Base-by-base conservation (phyloP, 208 protist species). In the Trypanosoma avium region DNA sequence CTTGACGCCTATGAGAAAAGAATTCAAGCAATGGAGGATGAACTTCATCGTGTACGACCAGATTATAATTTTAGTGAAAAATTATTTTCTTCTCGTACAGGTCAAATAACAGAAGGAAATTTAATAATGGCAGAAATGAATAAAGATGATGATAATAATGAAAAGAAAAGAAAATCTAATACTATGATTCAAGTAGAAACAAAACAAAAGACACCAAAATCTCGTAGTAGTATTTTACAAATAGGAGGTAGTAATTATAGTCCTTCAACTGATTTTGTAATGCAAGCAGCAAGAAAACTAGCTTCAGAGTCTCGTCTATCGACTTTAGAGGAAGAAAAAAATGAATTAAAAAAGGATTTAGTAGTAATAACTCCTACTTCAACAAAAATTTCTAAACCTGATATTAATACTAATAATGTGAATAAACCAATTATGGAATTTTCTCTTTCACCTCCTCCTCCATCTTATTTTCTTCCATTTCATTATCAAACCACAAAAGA, bases 201-300 rank as follows among this genome's bases (percentile, higher is more conserved):
- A 30, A 5, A 19, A 50, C 8, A 21, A n/a, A 22, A 13, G 10
- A 10, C 10, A 30, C 46, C 1, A 24, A 50, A 50, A 29, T 29
- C n/a, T n/a, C n/a, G n/a, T n/a, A n/a, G n/a, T n/a, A n/a, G n/a
- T n/a, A n/a, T n/a, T n/a, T n/a, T n/a, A n/a, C n/a, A n/a, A n/a
- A n/a, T n/a, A n/a, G n/a, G n/a, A 50, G n/a, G 3, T 1, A 50
- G 10, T 22, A 27, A 26, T 36, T 62, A 62, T n/a, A 49, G 7
- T 38, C 57, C 57, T 4, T 62, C 57, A 29, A 30, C 21, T 10
- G 43, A 35, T 38, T 62, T 62, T 52, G 42, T 62, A 15, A 19
- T 62, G 45, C 57, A 49, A 26, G 57, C 57, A n/a, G 8, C 57
- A 17, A 38, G 26, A 13, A 38, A 62, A 62, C 57, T 62, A 6